Evolutionary conservation across 805 yeast genomes (phyloP).

Genomic region (Hanseniaspora valbyensis): DNA sequence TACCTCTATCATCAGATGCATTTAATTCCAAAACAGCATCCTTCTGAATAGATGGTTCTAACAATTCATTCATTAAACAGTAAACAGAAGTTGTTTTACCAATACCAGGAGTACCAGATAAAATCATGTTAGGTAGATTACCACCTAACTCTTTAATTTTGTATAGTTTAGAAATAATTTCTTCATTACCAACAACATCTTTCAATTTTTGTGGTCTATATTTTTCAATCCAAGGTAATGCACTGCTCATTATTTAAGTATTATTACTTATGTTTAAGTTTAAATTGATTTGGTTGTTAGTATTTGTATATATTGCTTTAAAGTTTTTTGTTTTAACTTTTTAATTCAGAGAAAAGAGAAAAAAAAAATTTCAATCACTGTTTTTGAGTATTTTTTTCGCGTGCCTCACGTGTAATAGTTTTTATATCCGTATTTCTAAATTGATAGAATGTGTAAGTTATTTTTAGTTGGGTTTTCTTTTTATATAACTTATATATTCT

Average conservation of each 20-base stretch:
- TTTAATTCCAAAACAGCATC: slow-evolving; percentile 91
- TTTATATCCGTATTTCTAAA: too few species aligned
- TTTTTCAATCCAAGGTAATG: slow-evolving; percentile 94
- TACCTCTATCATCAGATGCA: slow-evolving; percentile 96
- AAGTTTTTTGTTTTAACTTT: neutral
- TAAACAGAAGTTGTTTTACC: slow-evolving; percentile 84
- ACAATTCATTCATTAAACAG: slow-evolving; percentile 78
- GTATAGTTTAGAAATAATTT: slow-evolving; percentile 48
- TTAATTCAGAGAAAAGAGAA: too few species aligned
- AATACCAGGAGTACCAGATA: slow-evolving; percentile 93
- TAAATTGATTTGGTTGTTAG: too few species aligned
- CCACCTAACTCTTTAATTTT: too few species aligned
- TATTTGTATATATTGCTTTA: neutral
- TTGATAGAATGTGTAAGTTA: too few species aligned
- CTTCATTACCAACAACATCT: slow-evolving; percentile 86
- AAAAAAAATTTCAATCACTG: too few species aligned
- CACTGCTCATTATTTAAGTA: too few species aligned
- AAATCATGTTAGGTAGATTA: slow-evolving; percentile 81
- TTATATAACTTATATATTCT: too few species aligned
- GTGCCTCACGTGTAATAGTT: too few species aligned
- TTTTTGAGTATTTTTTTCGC: too few species aligned
- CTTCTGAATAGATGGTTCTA: slow-evolving; percentile 59
- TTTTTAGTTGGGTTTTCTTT: too few species aligned
- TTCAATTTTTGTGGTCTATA: slow-evolving; percentile 77
- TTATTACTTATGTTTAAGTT: too few species aligned